Evolutionary conservation across 805 yeast genomes (phyloP), one percentile per base, ranked within the genome.

Genomic region (Candida ipomoeae): DNA sequence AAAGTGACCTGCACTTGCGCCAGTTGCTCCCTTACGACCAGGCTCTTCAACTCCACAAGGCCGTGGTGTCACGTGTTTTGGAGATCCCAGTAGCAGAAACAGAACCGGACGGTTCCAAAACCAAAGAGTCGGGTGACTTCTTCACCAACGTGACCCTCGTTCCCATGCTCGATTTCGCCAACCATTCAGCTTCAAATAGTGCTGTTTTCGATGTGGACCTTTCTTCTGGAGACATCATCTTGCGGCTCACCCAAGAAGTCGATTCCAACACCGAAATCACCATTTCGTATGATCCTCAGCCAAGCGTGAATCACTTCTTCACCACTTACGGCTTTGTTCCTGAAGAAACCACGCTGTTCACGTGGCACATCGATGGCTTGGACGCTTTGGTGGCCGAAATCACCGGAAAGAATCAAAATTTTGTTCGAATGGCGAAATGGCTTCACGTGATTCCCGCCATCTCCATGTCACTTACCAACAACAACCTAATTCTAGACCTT

Each of bases 161-260:
- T 0, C 90, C 92, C 0, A 52, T 83, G 1, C 57, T 85, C 31
- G 92, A 85, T 63, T 85, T 80, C 71, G 86, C 78, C 5, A 85
- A 85, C 61, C 92, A 85, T 61, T 66, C 69, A 40, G 70, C 69
- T 50, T 40, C 46, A 1, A 37, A 57, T 26, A 67, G 69, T 42
- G 79, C 86, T 0, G 74, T 69, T 55, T 85, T 84, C 64, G 92
- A 83, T 58, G 70, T 80, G n/a, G 85, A 81, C 62, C 64, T 73
- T 6, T 32, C 43, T 0, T 73, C 66, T 4, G 59, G 67, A 4
- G 84, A 80, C 45, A 65, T 81, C 4, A 31, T 81, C 0, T 63
- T 82, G 11, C 57, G 62, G 7, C 41, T 53, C 18, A 42, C 63
- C 35, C 51, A 23, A 2, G 6, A 44, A 6, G 54, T 57, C 20